Evolutionary conservation across 1,284 basidiomycete species (phyloP).

Genomic region (Gymnopus androsaceus): DNA sequence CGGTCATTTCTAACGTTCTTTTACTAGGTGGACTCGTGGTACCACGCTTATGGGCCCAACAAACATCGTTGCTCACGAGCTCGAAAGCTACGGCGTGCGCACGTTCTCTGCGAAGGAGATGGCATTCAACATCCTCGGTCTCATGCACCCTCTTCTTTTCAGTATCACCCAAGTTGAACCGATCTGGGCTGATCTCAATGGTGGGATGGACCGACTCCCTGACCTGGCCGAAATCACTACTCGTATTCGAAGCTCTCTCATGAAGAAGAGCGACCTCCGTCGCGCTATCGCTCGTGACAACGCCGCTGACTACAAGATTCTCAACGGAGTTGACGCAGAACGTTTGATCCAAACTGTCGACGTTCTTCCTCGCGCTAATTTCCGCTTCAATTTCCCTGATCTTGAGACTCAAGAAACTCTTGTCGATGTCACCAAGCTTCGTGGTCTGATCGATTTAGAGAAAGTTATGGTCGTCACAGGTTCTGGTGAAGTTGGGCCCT

Average conservation of each 20-base stretch:
- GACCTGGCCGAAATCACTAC: conserved; percentile 91
- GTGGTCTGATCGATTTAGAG: conserved; percentile 90
- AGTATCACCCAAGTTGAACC: conserved; percentile 99
- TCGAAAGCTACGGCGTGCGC: conserved; percentile 92
- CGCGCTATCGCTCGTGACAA: conserved; percentile 94
- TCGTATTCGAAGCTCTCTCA: conserved; percentile 80
- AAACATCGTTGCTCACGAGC: conserved; percentile 92
- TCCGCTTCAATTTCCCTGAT: conserved; percentile 91
- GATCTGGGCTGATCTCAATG: conserved; percentile 97
- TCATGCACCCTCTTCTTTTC: conserved; percentile 99
- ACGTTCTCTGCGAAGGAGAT: conserved; percentile 99
- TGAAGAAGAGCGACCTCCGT: conserved; percentile 86
- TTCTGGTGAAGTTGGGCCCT: conserved; percentile 97
- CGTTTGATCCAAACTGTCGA: conserved; percentile 90
- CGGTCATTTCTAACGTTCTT: conserved; percentile 18
- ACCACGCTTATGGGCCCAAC: conserved; percentile 98
- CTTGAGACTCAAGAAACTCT: conserved; percentile 72
- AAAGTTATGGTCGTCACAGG: conserved; percentile 96
- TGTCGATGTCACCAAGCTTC: conserved; percentile 74
- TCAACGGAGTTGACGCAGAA: conserved; percentile 92
- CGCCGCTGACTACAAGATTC: conserved; percentile 90
- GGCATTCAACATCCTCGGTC: conserved; percentile 98
- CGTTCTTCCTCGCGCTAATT: conserved; percentile 95
- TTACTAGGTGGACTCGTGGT: conserved; percentile 86
- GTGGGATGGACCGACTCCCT: conserved; percentile 95